Base-by-base conservation (phyloP, 2,329 filamentous ascomycete species). In the Trichoderma gracile region DNA sequence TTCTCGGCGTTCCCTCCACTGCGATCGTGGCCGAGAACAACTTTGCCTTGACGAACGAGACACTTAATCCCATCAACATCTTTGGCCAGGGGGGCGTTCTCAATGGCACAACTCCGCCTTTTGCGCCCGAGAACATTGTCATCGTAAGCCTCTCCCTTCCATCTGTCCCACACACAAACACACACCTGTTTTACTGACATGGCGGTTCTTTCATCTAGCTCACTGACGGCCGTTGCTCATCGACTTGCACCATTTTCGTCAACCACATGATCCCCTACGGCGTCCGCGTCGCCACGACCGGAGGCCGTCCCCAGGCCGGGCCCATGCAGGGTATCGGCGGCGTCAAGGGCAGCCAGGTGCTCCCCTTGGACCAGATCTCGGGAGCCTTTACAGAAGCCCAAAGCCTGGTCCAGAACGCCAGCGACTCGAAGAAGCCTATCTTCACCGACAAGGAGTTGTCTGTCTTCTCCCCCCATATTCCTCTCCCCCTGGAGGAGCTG, bases 251-350 rank as follows among this genome's bases (percentile, higher is more conserved):
- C 33, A 76, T 85, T 46, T 85, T 88, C 71, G 77, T 78, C 14
- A 80, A 85, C 50, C 77, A 86, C 25, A 80, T 88, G 78, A 73
- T 78, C 8, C 53, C 61, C 3, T 65, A 77, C 79, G 81, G 82
- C 23, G 82, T 89, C 2, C 82, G 82, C 67, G 83, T 82, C 42
- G 79, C 89, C 52, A 79, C 80, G 1, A 77, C 87, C 25, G 87
- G 87, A 17, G 87, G 87, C 1, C 80, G 84, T 8, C 81, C 86
- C 0, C 74, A 75, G 7, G 67, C 75, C 3, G 71, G 70, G 3
- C 80, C 82, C 2, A 88, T 87, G 76, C 84, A 87, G 74, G 79
- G 78, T 3, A 74, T 88, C 2, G 86, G 86, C n/a, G 85, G 84
- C 15, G 79, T 83, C 12, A 84, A 86, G 68, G 86, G 86, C 25